Conservation (phyloP, 1,284 basidiomycete species). For the Meira miltonrushii region DNA sequence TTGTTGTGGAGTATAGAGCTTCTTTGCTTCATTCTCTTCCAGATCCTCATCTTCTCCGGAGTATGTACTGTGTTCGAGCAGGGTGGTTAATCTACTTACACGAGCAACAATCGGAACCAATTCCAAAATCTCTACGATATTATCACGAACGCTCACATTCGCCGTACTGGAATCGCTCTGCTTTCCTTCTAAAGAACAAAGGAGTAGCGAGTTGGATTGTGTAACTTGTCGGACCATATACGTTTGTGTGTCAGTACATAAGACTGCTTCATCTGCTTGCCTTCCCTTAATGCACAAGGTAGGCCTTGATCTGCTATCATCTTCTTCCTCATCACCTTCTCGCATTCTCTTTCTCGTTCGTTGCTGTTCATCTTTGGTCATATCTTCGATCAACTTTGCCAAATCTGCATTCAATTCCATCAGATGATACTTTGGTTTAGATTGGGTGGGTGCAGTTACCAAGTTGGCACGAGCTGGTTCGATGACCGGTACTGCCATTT, state of each 20-base stretch:
- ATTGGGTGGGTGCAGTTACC: not conserved
- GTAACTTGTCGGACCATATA: slow-evolving; percentile 42
- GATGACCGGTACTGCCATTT: not conserved
- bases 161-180: not conserved
- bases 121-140: slow-evolving; percentile 37
- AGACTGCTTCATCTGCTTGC: slow-evolving; percentile 41
- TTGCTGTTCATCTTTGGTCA: not conserved
- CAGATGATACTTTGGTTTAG: slow-evolving; percentile 7
- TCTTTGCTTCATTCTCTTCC: not conserved
- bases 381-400: slow-evolving; percentile 3
- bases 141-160: slow-evolving; percentile 20
- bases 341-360: not conserved
- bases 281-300: slow-evolving; percentile 44
- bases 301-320: not conserved
- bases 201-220: slow-evolving; percentile 43
- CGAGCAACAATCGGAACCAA: slow-evolving; percentile 35
- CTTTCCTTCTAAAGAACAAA: slow-evolving; percentile 26
- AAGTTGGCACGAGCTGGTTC: slow-evolving; percentile 1
- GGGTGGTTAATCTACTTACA: slow-evolving; percentile 29
- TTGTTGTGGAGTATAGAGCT: slow-evolving; percentile 38
- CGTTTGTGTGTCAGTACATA: slow-evolving; percentile 34
- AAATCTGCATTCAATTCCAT: slow-evolving; percentile 11
- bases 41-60: slow-evolving; percentile 30
- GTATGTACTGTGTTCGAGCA: slow-evolving; percentile 34
- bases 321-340: not conserved